Evolutionary conservation across 495 filamentous ascomycete species (phyloP).

Genomic region (Baudoinia panamericana): DNA sequence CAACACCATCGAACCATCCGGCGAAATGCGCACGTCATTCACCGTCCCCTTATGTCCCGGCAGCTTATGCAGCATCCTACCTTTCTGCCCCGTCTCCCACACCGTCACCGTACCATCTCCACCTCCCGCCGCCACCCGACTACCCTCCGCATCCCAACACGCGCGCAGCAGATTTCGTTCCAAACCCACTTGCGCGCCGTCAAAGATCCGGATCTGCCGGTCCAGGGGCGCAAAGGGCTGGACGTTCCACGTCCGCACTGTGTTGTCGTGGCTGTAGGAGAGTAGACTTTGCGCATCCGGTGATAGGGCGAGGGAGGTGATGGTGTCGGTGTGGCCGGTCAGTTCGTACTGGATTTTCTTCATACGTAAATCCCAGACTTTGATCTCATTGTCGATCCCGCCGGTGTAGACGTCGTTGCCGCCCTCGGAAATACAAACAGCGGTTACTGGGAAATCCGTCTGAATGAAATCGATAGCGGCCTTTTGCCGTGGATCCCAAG

Average conservation of each 20-base stretch:
- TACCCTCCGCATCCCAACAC: slow-evolving; percentile 79
- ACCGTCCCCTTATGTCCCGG: slow-evolving; percentile 93
- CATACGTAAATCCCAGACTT: slow-evolving; percentile 92
- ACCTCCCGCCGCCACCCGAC: slow-evolving; percentile 76
- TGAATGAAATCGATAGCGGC: slow-evolving; percentile 74
- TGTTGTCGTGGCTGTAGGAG: slow-evolving; percentile 87
- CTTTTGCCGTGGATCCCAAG: slow-evolving; percentile 95
- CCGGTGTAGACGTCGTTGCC: slow-evolving; percentile 93
- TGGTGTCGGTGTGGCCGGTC: slow-evolving; percentile 78
- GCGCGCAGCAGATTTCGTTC: slow-evolving; percentile 89
- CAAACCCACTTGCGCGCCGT: slow-evolving; percentile 72
- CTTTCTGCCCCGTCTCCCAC: slow-evolving; percentile 71
- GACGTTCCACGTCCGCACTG: slow-evolving; percentile 91
- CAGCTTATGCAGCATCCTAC: slow-evolving; percentile 83
- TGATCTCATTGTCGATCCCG: slow-evolving; percentile 93
- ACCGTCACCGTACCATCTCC: slow-evolving; percentile 83
- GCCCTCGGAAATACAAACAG: slow-evolving; percentile 77
- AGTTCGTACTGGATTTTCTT: slow-evolving; percentile 76
- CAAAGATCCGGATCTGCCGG: slow-evolving; percentile 69
- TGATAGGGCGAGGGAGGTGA: slow-evolving; percentile 79
- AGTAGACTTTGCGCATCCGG: slow-evolving; percentile 83
- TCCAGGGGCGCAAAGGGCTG: slow-evolving; percentile 84
- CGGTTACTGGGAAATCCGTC: slow-evolving; percentile 86
- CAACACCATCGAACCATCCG: slow-evolving; percentile 59
- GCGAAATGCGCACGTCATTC: slow-evolving; percentile 85